Base-by-base conservation (phyloP, 1,139 yeast genomes). In the Arxiozyma bovina region DNA sequence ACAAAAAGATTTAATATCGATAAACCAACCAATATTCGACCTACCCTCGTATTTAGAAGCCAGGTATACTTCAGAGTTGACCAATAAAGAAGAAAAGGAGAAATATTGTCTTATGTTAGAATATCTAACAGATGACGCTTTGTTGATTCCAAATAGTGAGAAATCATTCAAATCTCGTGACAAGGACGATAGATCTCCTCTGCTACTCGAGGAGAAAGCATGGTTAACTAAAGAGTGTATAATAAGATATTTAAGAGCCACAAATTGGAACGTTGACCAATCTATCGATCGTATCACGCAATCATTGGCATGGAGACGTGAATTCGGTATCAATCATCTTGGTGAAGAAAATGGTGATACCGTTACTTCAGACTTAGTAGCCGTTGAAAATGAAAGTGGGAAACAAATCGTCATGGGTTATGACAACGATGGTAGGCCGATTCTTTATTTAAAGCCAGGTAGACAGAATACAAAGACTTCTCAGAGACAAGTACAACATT, bases 181-280 rank as follows among this genome's bases (percentile, higher is more conserved):
- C 4, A 52, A 52, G 20, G 57, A 60, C 41, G 57, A 59, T 20
- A 60, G 61, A 54, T 55, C 60, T 18, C 77, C 80, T 3, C 65
- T 87, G 41, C 68, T 77, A 3, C 79, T 74, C 18, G 79, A 75
- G 55, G 98, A 93, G 68, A 82, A 81, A 65, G 87, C 95, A 0
- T 93, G 98, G 97, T 74, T 93, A 53, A 87, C 96, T 3, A 79
- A 85, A 61, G 98, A 93, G 68, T 93, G 98, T 66, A 77, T 93
- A 54, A 72, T 89, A 63, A 77, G 99, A 64, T 93, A 91, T 65
- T 74, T 91, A 54, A 77, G 96, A 51, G 99, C 98, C 15, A 84
- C 96, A 50, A 91, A 89, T 69, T 93, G 98, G 97, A 78, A 81
- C 48, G 75, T 77, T 0, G 76, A 78, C 30, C 86, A 83, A 22